Evolutionary conservation across 805 yeast species (phyloP).

Genomic region (Saccharomycopsis malanga): DNA sequence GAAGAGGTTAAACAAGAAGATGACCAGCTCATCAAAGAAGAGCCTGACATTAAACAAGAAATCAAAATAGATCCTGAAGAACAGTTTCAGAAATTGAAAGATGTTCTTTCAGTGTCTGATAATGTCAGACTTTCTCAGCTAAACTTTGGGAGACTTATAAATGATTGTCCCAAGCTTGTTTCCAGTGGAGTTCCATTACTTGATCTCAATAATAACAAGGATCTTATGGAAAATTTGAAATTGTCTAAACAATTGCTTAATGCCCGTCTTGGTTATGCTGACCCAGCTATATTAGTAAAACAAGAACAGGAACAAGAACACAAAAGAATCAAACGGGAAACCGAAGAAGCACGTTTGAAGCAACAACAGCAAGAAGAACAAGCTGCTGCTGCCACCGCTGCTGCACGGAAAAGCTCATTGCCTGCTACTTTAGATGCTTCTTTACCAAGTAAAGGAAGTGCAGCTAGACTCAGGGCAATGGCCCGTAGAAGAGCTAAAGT

Average conservation of each 20-base stretch:
- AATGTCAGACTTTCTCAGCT: slow-evolving; percentile 27
- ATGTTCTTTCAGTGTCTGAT: slow-evolving; percentile 23
- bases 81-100: slow-evolving; percentile 11
- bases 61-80: slow-evolving; percentile 23
- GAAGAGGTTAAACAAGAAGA: neutral
- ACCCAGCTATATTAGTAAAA: slow-evolving; percentile 21
- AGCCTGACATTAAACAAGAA: slow-evolving; percentile 19
- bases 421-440: slow-evolving; percentile 22
- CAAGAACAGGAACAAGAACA: slow-evolving; percentile 19
- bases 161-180: slow-evolving; percentile 41
- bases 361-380: slow-evolving; percentile 20
- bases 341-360: slow-evolving; percentile 23
- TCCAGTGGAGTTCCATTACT: slow-evolving; percentile 53
- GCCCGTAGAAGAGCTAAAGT: slow-evolving; percentile 86
- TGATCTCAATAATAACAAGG: slow-evolving; percentile 28
- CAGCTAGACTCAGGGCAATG: slow-evolving; percentile 85
- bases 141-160: slow-evolving; percentile 32
- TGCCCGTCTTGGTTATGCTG: slow-evolving; percentile 37
- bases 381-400: slow-evolving; percentile 14
- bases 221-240: slow-evolving; percentile 38
- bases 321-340: slow-evolving; percentile 16
- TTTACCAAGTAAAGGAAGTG: slow-evolving; percentile 29
- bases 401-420: slow-evolving; percentile 20
- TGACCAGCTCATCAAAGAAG: slow-evolving; percentile 9
- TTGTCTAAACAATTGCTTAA: slow-evolving; percentile 42